Conservation (phyloP, 1,139 yeast species). For the Eremothecium coryli region DNA sequence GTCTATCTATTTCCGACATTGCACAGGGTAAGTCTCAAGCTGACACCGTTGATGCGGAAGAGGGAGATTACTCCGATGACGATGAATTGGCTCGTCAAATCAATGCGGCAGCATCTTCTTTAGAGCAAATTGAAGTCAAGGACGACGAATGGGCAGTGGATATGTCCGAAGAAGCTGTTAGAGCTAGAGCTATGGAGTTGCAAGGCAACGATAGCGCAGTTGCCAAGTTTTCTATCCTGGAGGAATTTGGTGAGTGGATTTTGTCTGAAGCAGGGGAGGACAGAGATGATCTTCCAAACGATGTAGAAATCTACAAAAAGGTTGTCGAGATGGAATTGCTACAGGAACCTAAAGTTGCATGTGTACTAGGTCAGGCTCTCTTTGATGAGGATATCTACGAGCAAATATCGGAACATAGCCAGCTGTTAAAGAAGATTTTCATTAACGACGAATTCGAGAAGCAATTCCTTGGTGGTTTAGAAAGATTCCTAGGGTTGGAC, state of each 20-base stretch:
- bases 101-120: constrained; percentile 73
- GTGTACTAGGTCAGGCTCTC: constrained; percentile 84
- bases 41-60: constrained; percentile 32
- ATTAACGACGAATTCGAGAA: constrained; percentile 61
- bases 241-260: constrained; percentile 89
- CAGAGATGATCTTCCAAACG: constrained; percentile 54
- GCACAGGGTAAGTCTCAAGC: constrained; percentile 47
- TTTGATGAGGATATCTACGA: constrained; percentile 71
- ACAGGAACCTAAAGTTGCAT: constrained; percentile 68
- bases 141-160: constrained; percentile 99
- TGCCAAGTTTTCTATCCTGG: constrained; percentile 37
- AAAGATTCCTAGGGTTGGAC: constrained; percentile 81
- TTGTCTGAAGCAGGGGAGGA: constrained; percentile 44
- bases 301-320: constrained; percentile 86
- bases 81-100: constrained; percentile 72
- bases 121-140: constrained; percentile 48
- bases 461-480: constrained; percentile 91
- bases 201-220: constrained; percentile 45
- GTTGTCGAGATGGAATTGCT: constrained; percentile 71
- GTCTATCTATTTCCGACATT: constrained; percentile 67
- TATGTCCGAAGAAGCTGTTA: constrained; percentile 93
- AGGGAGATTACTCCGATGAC: constrained; percentile 45
- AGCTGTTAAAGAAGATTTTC: constrained; percentile 71
- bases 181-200: constrained; percentile 81
- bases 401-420: constrained; percentile 69